These are phyloP conservation scores for Apocynum venetum DNA, from an alignment of 257 asterid genomes.

Conservation along the genomic window DNA sequence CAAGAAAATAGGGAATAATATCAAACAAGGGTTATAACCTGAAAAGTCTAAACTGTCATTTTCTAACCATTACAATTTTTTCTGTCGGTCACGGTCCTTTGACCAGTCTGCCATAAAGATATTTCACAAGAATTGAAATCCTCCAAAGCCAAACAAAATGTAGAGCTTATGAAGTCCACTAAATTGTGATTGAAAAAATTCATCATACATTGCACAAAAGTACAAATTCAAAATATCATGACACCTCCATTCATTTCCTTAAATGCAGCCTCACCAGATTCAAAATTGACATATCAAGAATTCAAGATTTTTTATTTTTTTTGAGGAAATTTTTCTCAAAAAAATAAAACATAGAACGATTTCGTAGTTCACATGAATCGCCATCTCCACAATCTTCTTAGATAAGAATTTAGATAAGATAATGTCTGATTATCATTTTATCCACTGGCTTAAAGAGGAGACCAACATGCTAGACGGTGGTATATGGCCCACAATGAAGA, in stretches of 20 bases:
- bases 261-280: too few species aligned
- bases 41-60: not conserved
- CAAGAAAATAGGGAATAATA: too few species aligned
- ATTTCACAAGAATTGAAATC: not conserved
- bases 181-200: too few species aligned
- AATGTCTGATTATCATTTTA: slow-evolving; percentile 26
- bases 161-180: too few species aligned
- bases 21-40: not conserved
- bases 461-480: slow-evolving; percentile 32
- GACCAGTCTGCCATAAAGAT: not conserved
- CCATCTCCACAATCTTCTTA: slow-evolving; percentile 32
- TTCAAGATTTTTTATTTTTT: not conserved
- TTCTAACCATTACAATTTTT: not conserved
- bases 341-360: not conserved
- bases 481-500: slow-evolving; percentile 28
- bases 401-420: slow-evolving; percentile 59
- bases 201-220: too few species aligned
- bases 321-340: not conserved
- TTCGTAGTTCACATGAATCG: not conserved
- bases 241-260: too few species aligned
- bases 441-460: slow-evolving; percentile 14
- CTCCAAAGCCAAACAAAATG: not conserved
- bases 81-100: slow-evolving; percentile 7
- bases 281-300: not conserved
- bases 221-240: too few species aligned